Percentiles rank a stretch among this genome's conserved stretches.
Evolutionary conservation across 1,139 yeast genomes (phyloP).

Genomic region (Yamadazyma jaroonii): DNA sequence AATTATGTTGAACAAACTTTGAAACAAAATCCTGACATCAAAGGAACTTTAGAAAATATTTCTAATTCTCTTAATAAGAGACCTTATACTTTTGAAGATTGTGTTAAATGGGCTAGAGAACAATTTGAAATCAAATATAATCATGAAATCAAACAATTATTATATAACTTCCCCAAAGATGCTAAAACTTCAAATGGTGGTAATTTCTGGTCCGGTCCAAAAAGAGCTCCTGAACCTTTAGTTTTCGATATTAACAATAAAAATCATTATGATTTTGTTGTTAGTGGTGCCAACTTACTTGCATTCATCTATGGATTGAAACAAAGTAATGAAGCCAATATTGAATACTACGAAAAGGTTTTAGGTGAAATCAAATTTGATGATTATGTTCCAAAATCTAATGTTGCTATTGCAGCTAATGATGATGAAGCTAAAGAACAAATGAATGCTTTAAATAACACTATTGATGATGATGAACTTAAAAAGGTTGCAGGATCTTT

Average conservation of each 20-base stretch:
- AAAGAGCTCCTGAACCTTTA: conserved; percentile 89
- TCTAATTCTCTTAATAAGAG: conserved; percentile 69
- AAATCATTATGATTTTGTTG: conserved; percentile 78
- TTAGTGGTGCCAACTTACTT: conserved; percentile 87
- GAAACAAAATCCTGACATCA: conserved; percentile 89
- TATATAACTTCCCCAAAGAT: conserved; percentile 92
- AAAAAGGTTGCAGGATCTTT: conserved; percentile 67
- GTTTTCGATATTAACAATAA: conserved; percentile 70
- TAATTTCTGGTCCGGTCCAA: conserved; percentile 98
- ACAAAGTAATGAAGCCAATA: conserved; percentile 34
- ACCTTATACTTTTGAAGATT: conserved; percentile 89
- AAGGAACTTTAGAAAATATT: conserved; percentile 79
- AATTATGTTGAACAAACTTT: conserved; percentile 87
- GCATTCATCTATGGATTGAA: conserved; percentile 88
- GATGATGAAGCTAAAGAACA: conserved; percentile 88
- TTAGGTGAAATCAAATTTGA: conserved; percentile 45
- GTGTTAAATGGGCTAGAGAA: conserved; percentile 90
- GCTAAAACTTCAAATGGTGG: conserved; percentile 88
- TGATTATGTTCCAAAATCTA: conserved; percentile 69
- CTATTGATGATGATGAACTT: conserved; percentile 56
- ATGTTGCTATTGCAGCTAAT: conserved; percentile 78
- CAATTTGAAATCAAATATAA: conserved; percentile 84
- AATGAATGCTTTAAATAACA: conserved; percentile 45
- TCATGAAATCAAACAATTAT: conserved; percentile 83
- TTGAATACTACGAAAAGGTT: conserved; percentile 47